Base-by-base conservation (phyloP, 2,329 filamentous ascomycete genomes). In the Balansia obtecta region DNA sequence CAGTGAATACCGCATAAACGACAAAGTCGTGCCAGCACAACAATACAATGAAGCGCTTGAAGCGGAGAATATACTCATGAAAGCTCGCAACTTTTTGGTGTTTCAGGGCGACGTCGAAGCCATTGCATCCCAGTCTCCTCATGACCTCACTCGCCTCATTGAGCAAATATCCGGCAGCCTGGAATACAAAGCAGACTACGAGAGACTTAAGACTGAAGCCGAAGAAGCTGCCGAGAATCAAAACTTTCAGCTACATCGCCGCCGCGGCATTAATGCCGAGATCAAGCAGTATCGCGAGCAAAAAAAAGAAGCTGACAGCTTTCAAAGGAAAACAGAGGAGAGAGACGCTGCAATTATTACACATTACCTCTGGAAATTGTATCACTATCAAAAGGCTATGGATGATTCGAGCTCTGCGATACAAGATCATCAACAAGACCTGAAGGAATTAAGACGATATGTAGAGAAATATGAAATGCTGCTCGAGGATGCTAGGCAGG, bases 51-150 rank as follows among this genome's bases (percentile, higher is more conserved):
- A 91, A 52, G 83, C 88, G 2, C 76, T 98, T 13, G 93, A 98
- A 66, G 75, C 82, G 18, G 91, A 98, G 66, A 96, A 96, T 61
- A 98, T 98, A 57, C 72, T 98, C 53, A 97, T 98, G 73, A 97
- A 95, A 68, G 93, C 93, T 34, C 82, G 93, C 57, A 98, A 98
- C 64, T 98, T 98, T 65, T 78, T 98, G 5, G 93, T 98, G 37
- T 98, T 98, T 65, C 93, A 98, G 67, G 94, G 93, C 57, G 93
- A 98, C 64, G 91, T 98, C 16, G 93, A 98, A 67, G 87, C 89
- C 22, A 96, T 98, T 61, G 94, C 93, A 2, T 89, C 89, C 8
- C 93, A 97, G 65, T 94, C 89, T 1, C 89, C 93, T 0, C 90
- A 89, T 59, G 93, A 97, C 61, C 78, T 98, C 39, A 98, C 93